Evolutionary conservation across 2,329 filamentous ascomycete species (phyloP).

Genomic region (Alternaria sp.): DNA sequence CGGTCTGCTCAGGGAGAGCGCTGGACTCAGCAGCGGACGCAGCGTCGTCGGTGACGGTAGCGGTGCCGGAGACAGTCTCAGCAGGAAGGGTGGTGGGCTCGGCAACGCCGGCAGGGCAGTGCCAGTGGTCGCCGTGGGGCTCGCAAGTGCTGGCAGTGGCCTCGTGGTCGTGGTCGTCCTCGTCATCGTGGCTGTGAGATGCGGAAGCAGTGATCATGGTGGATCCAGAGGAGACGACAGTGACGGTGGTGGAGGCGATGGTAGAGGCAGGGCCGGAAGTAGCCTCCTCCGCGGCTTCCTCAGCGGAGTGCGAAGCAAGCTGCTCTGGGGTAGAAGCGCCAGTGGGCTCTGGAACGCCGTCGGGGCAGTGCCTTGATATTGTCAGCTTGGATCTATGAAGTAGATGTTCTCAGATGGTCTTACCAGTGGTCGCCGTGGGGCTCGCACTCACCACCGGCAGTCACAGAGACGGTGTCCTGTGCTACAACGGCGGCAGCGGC

Average conservation of each 20-base stretch:
- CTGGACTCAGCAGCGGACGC: constrained; percentile 6
- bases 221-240: constrained; percentile 4
- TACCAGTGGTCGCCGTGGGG: constrained; percentile 37
- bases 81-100: constrained; percentile 28
- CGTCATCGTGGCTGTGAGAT: constrained; percentile 18
- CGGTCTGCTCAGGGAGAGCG: constrained; percentile 9
- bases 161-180: constrained; percentile 30
- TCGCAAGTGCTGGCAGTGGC: constrained; percentile 36
- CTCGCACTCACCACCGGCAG: constrained; percentile 17
- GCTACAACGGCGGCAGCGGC: constrained; percentile 20
- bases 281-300: background rate
- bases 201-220: background rate
- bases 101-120: constrained; percentile 34
- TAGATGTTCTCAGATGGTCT: background rate
- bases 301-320: constrained; percentile 5
- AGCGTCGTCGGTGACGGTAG: constrained; percentile 9
- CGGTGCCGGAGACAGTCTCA: constrained; percentile 1
- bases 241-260: background rate
- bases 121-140: constrained; percentile 36
- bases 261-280: background rate
- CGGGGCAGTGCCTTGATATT: constrained; percentile 9
- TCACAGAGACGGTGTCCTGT: constrained; percentile 20
- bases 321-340: constrained; percentile 9
- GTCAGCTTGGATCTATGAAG: background rate
- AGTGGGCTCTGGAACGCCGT: constrained; percentile 13